These are phyloP conservation scores for Filobasidium wieringae DNA, from an alignment of 768 basidiomycete genomes.

Conservation along the genomic window DNA sequence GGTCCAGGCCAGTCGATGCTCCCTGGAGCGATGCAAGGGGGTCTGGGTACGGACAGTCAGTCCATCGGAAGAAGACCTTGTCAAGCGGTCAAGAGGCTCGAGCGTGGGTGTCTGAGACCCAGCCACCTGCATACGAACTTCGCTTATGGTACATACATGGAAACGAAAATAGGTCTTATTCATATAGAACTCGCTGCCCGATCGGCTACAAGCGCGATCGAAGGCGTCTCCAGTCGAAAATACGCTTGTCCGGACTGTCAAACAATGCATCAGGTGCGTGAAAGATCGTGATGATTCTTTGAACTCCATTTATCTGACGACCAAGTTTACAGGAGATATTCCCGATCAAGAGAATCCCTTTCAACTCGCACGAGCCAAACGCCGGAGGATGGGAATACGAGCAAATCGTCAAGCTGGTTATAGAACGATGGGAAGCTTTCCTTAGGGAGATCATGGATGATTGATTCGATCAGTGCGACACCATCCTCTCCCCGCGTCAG, in stretches of 20 bases:
- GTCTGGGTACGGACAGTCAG: not conserved
- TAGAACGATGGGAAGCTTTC: constrained; percentile 31
- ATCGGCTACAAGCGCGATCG: not conserved
- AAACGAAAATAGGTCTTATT: constrained; percentile 28
- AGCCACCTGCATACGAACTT: not conserved
- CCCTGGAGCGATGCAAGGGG: constrained; percentile 7
- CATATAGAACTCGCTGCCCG: constrained; percentile 36
- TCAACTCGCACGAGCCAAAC: not conserved
- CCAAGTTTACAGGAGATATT: constrained; percentile 26
- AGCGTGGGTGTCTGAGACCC: constrained; percentile 2
- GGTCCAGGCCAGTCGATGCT: not conserved
- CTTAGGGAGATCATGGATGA: constrained; percentile 11
- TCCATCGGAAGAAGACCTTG: not conserved
- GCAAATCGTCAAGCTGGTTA: constrained; percentile 22
- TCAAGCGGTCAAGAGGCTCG: constrained; percentile 5
- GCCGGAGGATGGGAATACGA: constrained; percentile 21
- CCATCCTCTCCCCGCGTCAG: no score
- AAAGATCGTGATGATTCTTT: not conserved
- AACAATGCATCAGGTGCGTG: constrained; percentile 18
- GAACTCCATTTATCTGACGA: no score
- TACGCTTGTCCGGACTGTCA: constrained; percentile 30
- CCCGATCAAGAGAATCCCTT: constrained; percentile 14
- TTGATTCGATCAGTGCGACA: no score
- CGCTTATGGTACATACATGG: constrained; percentile 9
- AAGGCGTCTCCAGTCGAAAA: constrained; percentile 8